Evolutionary conservation across 1,284 basidiomycete species (phyloP).

Genomic region (Puccinia coronata): DNA sequence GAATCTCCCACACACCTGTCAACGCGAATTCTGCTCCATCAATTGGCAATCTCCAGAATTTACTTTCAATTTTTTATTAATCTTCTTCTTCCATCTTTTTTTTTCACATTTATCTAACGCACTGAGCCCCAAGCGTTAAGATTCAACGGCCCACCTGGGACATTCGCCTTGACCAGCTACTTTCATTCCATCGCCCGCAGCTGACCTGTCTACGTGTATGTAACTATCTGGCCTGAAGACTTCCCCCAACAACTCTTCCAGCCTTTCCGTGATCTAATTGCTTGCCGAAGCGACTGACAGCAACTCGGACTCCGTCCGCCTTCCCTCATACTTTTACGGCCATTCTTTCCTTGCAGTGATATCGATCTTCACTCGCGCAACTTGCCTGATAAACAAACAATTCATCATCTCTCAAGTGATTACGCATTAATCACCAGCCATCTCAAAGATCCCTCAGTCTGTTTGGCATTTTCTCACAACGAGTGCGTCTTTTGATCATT

Average conservation of each 20-base stretch:
- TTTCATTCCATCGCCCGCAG: background rate
- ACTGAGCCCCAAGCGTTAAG: conserved; percentile 12
- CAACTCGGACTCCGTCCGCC: background rate
- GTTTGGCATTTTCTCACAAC: conserved; percentile 4
- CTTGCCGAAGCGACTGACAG: conserved; percentile 8
- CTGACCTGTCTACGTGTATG: background rate
- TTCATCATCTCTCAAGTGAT: background rate
- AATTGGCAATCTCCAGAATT: background rate
- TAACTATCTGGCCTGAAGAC: background rate
- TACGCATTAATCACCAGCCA: background rate
- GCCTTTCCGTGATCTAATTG: background rate
- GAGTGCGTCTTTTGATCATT: background rate
- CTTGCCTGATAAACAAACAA: conserved; percentile 6
- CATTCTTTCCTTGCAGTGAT: background rate
- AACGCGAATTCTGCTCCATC: background rate
- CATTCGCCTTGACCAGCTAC: background rate
- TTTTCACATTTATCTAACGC: background rate
- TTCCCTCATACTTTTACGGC: background rate
- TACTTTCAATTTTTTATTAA: background rate
- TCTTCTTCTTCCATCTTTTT: background rate
- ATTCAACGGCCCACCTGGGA: background rate
- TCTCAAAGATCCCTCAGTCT: background rate
- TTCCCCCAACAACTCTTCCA: background rate
- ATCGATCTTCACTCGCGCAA: background rate
- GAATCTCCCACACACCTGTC: conserved; percentile 27